Base-by-base conservation (phyloP, 2,329 filamentous ascomycete genomes). In the Ophiostoma perfectum region DNA sequence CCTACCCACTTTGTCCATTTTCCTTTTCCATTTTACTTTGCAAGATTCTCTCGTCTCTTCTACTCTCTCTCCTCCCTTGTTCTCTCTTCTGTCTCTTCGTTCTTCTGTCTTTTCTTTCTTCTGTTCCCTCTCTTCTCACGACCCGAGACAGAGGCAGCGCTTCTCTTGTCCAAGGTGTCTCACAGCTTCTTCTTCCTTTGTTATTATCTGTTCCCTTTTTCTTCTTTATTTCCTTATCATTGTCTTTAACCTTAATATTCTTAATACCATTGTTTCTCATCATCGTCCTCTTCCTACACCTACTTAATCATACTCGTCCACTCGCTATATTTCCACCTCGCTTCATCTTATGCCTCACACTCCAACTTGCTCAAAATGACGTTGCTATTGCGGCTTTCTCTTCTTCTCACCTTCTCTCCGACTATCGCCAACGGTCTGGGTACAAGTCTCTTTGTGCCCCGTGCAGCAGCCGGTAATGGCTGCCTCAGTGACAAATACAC, bases 401-500 rank as follows among this genome's bases (percentile, higher is more conserved):
- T 65, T 14, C 63, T 36, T 27, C 18, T 36, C 47, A 27, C 11
- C 36, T 7, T 52, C 36, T 11, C 18, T 27, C 7, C 36, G 14
- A 2, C 5, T 5, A n/a, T 18, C 27, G 39, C 9, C 7, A 27
- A 27, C 27, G 27, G 27, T 27, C 27, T 27, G 27, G 27, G 27
- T 27, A 27, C 27, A 27, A 27, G 27, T 27, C 27, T 27, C 27
- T 27, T 27, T 27, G 27, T 27, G 27, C 27, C 27, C 27, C 27
- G 27, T 27, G 27, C 27, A n/a, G 9, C 63, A 44, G 14, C 7
- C 8, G 3, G 2, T 2, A 4, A 42, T 16, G 47, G 16, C 9
- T 73, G 70, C 55, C 47, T 63, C 6, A 14, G 27, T 11, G 58
- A 58, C 45, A 64, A 63, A 49, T 71, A 71, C 65, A 62, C 55